phyloP scores from a whole-genome alignment of 805 yeast genomes.

The Hemisphaericaspora nanyangensis region DNA sequence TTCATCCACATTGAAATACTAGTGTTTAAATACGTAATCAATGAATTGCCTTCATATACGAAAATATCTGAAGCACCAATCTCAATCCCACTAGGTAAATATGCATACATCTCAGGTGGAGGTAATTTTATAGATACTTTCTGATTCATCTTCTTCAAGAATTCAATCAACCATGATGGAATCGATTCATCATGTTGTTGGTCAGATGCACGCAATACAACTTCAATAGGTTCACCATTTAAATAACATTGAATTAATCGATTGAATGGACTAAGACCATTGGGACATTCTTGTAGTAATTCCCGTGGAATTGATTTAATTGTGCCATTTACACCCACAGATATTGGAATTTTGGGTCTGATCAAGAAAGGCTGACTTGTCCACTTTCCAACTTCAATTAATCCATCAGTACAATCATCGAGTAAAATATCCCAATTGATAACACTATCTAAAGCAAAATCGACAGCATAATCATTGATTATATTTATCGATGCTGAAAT shows the following conservation, averaged over 20 bases:
- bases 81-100: background rate
- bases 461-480: constrained; percentile 14
- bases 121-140: constrained; percentile 15
- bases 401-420: constrained; percentile 19
- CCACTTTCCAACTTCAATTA: constrained; percentile 23
- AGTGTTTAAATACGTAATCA: background rate
- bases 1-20: background rate
- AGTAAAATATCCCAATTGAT: constrained; percentile 27
- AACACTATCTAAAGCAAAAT: constrained; percentile 13
- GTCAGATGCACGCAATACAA: constrained; percentile 16
- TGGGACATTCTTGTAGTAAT: constrained; percentile 16
- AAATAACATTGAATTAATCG: constrained; percentile 15
- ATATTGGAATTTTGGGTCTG: constrained; percentile 12
- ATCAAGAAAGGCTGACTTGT: constrained; percentile 11
- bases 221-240: constrained; percentile 13
- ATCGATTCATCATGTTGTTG: constrained; percentile 8
- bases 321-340: constrained; percentile 16
- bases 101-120: background rate
- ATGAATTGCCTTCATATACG: background rate
- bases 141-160: constrained; percentile 12
- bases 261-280: constrained; percentile 18
- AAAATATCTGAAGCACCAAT: background rate
- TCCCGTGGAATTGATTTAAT: constrained; percentile 16
- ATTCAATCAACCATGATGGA: constrained; percentile 24
- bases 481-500: constrained; percentile 4